phyloP scores from a whole-genome alignment of 148 eudicot genomes.

The Oxyria digyna region DNA sequence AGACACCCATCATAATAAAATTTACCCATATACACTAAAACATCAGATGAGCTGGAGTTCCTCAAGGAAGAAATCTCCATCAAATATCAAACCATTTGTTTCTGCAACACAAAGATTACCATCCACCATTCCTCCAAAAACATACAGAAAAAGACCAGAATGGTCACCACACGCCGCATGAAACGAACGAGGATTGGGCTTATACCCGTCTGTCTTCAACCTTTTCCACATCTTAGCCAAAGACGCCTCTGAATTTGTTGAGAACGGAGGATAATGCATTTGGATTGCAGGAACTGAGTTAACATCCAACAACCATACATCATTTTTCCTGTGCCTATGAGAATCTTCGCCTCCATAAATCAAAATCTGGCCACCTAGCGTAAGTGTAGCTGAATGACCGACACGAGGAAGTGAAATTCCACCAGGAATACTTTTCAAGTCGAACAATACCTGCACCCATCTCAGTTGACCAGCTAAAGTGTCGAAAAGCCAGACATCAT shows the following conservation, averaged over 20 bases:
- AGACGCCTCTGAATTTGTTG: slow-evolving; percentile 14
- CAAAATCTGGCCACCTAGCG: slow-evolving; percentile 60
- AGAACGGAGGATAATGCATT: slow-evolving; percentile 15
- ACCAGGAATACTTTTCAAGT: slow-evolving; percentile 36
- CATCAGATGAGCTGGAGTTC: slow-evolving; percentile 33
- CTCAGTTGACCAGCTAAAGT: slow-evolving; percentile 34
- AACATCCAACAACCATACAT: slow-evolving; percentile 79
- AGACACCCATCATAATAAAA: background rate
- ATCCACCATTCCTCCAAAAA: slow-evolving; percentile 92
- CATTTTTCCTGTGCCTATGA: slow-evolving; percentile 59
- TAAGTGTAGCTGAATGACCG: slow-evolving; percentile 85
- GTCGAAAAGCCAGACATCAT: slow-evolving; percentile 77
- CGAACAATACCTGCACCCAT: slow-evolving; percentile 53
- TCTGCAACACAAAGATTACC: slow-evolving; percentile 51
- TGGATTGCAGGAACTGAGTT: slow-evolving; percentile 25
- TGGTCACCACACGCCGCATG: slow-evolving; percentile 76
- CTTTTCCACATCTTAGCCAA: slow-evolving; percentile 53
- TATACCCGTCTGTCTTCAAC: slow-evolving; percentile 40
- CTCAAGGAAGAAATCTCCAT: slow-evolving; percentile 64
- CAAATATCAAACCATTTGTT: slow-evolving; percentile 54
- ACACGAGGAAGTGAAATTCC: slow-evolving; percentile 72
- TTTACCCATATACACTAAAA: background rate
- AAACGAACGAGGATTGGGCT: slow-evolving; percentile 67
- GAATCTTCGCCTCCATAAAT: slow-evolving; percentile 96
- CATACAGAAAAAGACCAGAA: slow-evolving; percentile 60